Percentiles rank a stretch among this genome's conserved stretches.
phyloP scores from a whole-genome alignment of 805 yeast genomes.

The Kodamaea lidongshanica region DNA sequence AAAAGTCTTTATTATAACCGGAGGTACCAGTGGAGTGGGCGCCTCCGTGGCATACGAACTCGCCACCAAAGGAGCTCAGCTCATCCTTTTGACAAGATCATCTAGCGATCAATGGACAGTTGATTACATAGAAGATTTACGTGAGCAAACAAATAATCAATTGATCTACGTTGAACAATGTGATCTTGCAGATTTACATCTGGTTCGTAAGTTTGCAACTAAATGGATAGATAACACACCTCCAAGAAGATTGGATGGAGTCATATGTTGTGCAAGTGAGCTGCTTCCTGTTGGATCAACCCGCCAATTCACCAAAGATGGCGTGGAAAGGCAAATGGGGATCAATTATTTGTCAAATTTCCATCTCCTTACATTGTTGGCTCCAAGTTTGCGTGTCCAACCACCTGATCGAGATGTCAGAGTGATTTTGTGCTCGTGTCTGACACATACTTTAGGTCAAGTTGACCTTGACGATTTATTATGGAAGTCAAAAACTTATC shows the following conservation, averaged over 20 bases:
- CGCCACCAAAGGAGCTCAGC: slow-evolving; percentile 80
- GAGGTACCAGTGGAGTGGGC: slow-evolving; percentile 94
- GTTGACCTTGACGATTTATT: slow-evolving; percentile 59
- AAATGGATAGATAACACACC: slow-evolving; percentile 89
- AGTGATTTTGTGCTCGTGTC: slow-evolving; percentile 70
- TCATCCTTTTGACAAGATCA: slow-evolving; percentile 64
- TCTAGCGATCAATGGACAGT: slow-evolving; percentile 64
- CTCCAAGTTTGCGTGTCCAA: slow-evolving; percentile 82
- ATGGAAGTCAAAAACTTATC: slow-evolving; percentile 56
- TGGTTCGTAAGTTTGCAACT: slow-evolving; percentile 86
- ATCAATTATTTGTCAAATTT: slow-evolving; percentile 75
- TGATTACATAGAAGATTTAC: slow-evolving; percentile 72
- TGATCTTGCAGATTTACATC: slow-evolving; percentile 66
- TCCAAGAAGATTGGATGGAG: slow-evolving; percentile 86
- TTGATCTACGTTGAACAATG: slow-evolving; percentile 88
- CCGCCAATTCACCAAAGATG: slow-evolving; percentile 70
- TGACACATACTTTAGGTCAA: slow-evolving; percentile 67
- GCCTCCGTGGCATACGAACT: slow-evolving; percentile 66
- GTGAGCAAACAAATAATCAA: slow-evolving; percentile 62
- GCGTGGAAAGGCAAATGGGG: slow-evolving; percentile 80
- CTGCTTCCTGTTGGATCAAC: slow-evolving; percentile 60
- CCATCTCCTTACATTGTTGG: slow-evolving; percentile 71
- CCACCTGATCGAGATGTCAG: slow-evolving; percentile 94
- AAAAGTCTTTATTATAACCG: slow-evolving; percentile 73
- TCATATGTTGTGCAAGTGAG: slow-evolving; percentile 83